Evolutionary conservation across 192 early-diverging fungal species (phyloP), one percentile per base, ranked within the genome.

Genomic region (Jimgerdemannia flammicorona): DNA sequence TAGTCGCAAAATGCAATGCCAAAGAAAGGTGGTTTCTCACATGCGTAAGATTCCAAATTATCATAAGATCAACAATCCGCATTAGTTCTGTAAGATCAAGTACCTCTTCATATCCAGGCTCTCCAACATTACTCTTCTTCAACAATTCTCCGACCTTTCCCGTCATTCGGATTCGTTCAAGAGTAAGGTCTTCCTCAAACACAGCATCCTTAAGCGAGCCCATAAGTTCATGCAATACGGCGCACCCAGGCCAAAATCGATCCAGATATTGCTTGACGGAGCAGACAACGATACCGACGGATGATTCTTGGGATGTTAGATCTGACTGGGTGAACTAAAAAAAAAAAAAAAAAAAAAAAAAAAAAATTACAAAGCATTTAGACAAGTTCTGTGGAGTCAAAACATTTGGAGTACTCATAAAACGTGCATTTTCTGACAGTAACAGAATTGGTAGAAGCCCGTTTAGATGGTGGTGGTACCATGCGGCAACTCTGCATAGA

Each of bases 381-480:
- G 29, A 29, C 29, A 29, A 29, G 29, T 29, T 0, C 29, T 29
- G 29, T 29, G 29, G 29, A 29, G 29, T 29, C 29, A 29, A 1
- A 29, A 29, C 0, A 29, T 29, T 29, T 29, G 29, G 29, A 29
- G 29, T 29, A 29, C 29, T 29, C 29, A 29, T 29, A 29, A 29
- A 29, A 29, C 29, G 29, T 29, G 29, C 29, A 29, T 29, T 29
- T 29, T 29, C 87, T 14, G 79, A 87, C 2, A 89, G 77, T 39
- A 89, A n/a, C 59, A 90, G 80, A 42, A 89, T 83, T 10, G 74
- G 67, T 6, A 70, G 77, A 19, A 41, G 29, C 3, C 70, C 49
- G 1, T 72, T 67, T 44, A 91, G 59, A 72, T 94, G 93, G 3
- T 76, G 65, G 0, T 77, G 73, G 75, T 91, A 93, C 91, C 92